phyloP scores from a whole-genome alignment of 768 basidiomycete species.

The Calocera cornea region DNA sequence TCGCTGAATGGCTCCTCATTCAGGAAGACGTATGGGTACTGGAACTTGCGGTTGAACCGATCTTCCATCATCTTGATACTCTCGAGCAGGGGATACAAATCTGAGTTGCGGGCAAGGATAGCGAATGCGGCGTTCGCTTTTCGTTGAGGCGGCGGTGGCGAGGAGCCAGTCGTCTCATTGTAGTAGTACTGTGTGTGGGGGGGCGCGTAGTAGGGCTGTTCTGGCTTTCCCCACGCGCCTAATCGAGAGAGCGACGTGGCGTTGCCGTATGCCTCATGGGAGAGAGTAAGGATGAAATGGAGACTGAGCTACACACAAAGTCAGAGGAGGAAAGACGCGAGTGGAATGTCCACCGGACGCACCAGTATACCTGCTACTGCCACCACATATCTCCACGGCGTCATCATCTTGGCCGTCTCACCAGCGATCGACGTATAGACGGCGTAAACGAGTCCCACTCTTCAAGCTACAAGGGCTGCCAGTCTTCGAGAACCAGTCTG shows the following conservation, averaged over 20 bases:
- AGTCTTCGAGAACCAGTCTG: no score
- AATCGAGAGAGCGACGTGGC: slow-evolving; percentile 33
- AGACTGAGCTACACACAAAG: slow-evolving; percentile 33
- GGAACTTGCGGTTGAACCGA: slow-evolving; percentile 64
- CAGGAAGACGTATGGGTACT: slow-evolving; percentile 74
- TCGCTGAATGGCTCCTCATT: slow-evolving; percentile 69
- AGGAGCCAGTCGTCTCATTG: background rate
- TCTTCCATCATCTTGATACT: slow-evolving; percentile 73
- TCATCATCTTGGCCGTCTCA: slow-evolving; percentile 33
- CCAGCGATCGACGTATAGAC: background rate
- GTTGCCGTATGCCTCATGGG: slow-evolving; percentile 36
- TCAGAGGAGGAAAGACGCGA: slow-evolving; percentile 10
- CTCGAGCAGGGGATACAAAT: slow-evolving; percentile 44
- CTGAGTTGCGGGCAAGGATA: slow-evolving; percentile 55
- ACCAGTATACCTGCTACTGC: slow-evolving; percentile 38
- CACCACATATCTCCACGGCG: slow-evolving; percentile 45
- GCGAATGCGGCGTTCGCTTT: slow-evolving; percentile 77
- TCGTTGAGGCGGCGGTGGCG: slow-evolving; percentile 20
- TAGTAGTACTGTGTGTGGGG: background rate
- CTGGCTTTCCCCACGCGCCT: background rate
- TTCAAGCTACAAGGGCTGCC: no score
- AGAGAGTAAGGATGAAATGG: slow-evolving; percentile 42
- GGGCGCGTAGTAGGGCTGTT: slow-evolving; percentile 1
- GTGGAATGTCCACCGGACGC: slow-evolving; percentile 16
- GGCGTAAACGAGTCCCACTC: background rate